Base-by-base conservation (phyloP, 2,329 filamentous ascomycete species). In the Xylariaceae sp. region DNA sequence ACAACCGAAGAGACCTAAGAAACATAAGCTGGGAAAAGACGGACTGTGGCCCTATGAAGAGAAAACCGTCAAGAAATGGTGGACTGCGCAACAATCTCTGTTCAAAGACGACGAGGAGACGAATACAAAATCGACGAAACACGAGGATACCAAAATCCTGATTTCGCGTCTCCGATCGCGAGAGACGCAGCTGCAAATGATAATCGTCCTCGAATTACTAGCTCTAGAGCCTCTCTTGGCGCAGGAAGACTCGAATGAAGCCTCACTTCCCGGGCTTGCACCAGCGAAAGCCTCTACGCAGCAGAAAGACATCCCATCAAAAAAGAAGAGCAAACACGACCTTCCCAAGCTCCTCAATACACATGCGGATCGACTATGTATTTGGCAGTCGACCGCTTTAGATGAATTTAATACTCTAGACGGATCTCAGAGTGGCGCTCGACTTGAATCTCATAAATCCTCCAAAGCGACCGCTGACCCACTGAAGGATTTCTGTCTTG, bases 171-270 rank as follows among this genome's bases (percentile, higher is more conserved):
- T 93, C 38, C 81, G 88, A 40, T 84, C 86, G 19, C 79, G 89
- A 53, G 89, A 94, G 71, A 91, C 88, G 0, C 86, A 92, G 61
- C 73, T 92, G 38, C 89, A 94, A 66, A 83, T 93, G 71, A 90
- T 93, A 49, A 67, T 94, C 31, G 84, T 91, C 47, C 75, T 94
- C 6, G 89, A 94, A 64, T 83, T 90, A 14, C 71, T 92, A 18
- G 86, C 88, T 2, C 72, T 94, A 40, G 87, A 90, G 55, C 76
- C 78, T 17, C 62, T 80, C 31, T 72, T 73, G 28, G 69, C 73
- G 2, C 58, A 67, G 1, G 71, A 74, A 6, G 70, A 75, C 5
- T 59, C 62, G 5, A 71, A 66, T 40, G 76, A 79, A 55, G 73
- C 70, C 44, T 72, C 79, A 63, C 65, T 82, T 18, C 80, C 79